These are phyloP conservation scores for Fusarium sacchari DNA, from an alignment of 2,329 filamentous ascomycete genomes.

Conservation along the genomic window DNA sequence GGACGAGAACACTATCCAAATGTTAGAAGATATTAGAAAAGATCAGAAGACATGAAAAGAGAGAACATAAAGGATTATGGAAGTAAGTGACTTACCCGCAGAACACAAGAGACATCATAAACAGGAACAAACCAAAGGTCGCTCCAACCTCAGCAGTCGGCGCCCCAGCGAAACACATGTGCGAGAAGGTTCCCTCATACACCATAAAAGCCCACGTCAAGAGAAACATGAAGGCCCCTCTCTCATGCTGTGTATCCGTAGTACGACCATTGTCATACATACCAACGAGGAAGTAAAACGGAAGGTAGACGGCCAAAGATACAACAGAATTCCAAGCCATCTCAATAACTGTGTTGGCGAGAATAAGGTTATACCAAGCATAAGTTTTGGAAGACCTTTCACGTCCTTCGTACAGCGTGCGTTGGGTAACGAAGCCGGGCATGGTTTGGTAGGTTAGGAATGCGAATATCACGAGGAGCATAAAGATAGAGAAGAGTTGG, in stretches of 20 bases:
- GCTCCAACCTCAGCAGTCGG: slow-evolving; percentile 55
- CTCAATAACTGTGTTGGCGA: slow-evolving; percentile 85
- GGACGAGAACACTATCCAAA: slow-evolving; percentile 65
- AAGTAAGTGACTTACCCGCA: slow-evolving; percentile 14
- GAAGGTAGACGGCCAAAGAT: not conserved
- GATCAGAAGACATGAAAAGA: too few species aligned
- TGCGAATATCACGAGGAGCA: slow-evolving; percentile 82
- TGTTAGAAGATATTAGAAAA: not conserved
- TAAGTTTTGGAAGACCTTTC: slow-evolving; percentile 86
- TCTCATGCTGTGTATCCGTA: slow-evolving; percentile 63
- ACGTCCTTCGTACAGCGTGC: slow-evolving; percentile 83
- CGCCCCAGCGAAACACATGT: slow-evolving; percentile 71
- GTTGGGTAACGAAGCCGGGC: slow-evolving; percentile 85
- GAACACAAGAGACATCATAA: slow-evolving; percentile 37
- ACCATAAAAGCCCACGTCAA: slow-evolving; percentile 71
- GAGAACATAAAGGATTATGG: fast-evolving
- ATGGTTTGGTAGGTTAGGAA: slow-evolving; percentile 81
- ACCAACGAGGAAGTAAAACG: slow-evolving; percentile 69
- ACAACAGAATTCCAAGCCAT: slow-evolving; percentile 77
- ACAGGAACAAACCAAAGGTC: slow-evolving; percentile 53
- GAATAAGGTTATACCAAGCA: slow-evolving; percentile 84
- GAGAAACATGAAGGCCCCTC: slow-evolving; percentile 67
- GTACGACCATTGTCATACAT: slow-evolving; percentile 75
- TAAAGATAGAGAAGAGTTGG: slow-evolving; percentile 86
- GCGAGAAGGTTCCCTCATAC: slow-evolving; percentile 72